Conservation (phyloP, 2,329 filamentous ascomycete species). For the Colletotrichum chrysophilum region DNA sequence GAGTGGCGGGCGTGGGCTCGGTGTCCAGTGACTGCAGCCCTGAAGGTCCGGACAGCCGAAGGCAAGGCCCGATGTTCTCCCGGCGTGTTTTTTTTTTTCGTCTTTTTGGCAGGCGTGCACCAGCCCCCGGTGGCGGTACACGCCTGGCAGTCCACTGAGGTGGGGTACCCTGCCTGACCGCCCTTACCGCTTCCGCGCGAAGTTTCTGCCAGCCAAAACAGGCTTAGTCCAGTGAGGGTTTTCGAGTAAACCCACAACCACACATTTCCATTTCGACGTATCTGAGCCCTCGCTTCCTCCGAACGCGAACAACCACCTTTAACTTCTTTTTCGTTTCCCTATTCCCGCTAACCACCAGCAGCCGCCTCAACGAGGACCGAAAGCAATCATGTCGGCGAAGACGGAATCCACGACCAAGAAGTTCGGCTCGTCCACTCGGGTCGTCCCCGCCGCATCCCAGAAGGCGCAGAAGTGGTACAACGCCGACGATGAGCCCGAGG, state of each 20-base stretch:
- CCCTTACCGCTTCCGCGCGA: neutral
- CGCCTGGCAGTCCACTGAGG: neutral
- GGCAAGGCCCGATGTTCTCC: neutral
- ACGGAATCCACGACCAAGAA: constrained; percentile 81
- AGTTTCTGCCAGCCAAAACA: neutral
- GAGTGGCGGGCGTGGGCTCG: neutral
- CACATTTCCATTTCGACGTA: neutral
- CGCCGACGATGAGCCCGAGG: constrained; percentile 85
- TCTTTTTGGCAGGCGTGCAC: neutral
- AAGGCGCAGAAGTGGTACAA: constrained; percentile 99
- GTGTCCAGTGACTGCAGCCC: neutral
- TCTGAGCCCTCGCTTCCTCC: constrained; percentile 9
- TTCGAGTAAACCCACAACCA: neutral
- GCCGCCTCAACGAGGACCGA: constrained; percentile 22
- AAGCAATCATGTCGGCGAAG: constrained; percentile 72
- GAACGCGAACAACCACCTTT: constrained; percentile 15
- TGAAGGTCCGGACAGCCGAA: neutral
- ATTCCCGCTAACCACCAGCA: constrained; percentile 22
- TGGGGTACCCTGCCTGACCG: neutral
- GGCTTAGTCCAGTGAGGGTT: neutral
- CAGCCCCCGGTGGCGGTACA: neutral
- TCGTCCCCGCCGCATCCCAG: constrained; percentile 83
- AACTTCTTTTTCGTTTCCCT: constrained; percentile 25
- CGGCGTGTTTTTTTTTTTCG: neutral
- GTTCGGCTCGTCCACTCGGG: constrained; percentile 96